A percentile compares a stretch with the other conserved stretches of the same genome.
phyloP scores from a whole-genome alignment of 805 yeast species.

The Hanseniaspora nectarophila region DNA sequence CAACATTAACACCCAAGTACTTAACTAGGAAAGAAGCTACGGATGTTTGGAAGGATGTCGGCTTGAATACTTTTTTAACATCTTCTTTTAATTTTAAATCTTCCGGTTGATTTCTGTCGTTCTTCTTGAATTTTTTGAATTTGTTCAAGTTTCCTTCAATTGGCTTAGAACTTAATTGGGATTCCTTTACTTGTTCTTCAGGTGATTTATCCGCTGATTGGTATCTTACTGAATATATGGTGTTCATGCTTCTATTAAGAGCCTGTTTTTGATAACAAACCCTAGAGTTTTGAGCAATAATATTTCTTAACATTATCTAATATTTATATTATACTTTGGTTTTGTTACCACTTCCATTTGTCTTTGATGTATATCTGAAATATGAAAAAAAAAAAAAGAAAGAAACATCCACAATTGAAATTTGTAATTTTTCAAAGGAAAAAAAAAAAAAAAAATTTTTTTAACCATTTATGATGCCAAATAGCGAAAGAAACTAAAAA shows the following conservation, averaged over 20 bases:
- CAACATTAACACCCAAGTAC: conserved; percentile 72
- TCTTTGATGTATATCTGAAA: neutral
- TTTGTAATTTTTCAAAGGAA: too few species aligned
- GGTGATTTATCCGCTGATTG: conserved; percentile 21
- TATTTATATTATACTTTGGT: neutral
- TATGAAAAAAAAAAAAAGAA: too few species aligned
- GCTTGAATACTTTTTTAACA: conserved; percentile 22
- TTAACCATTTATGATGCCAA: too few species aligned
- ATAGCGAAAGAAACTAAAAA: too few species aligned
- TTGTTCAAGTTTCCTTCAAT: conserved; percentile 15
- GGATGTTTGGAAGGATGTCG: conserved; percentile 41
- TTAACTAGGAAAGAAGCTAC: conserved; percentile 56
- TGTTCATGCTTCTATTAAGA: neutral
- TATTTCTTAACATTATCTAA: neutral
- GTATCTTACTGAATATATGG: neutral
- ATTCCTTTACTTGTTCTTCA: conserved; percentile 21
- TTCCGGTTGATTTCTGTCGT: conserved; percentile 7
- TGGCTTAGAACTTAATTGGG: conserved; percentile 21
- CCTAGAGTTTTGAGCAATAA: neutral
- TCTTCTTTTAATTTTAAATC: conserved; percentile 2
- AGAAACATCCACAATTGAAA: too few species aligned
- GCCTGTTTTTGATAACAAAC: neutral
- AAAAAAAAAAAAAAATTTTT: too few species aligned
- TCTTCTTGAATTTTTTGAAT: conserved; percentile 4
- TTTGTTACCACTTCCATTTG: too few species aligned